Base-by-base conservation (phyloP, 208 protist species). In the Acanthamoeba culbertsoni region DNA sequence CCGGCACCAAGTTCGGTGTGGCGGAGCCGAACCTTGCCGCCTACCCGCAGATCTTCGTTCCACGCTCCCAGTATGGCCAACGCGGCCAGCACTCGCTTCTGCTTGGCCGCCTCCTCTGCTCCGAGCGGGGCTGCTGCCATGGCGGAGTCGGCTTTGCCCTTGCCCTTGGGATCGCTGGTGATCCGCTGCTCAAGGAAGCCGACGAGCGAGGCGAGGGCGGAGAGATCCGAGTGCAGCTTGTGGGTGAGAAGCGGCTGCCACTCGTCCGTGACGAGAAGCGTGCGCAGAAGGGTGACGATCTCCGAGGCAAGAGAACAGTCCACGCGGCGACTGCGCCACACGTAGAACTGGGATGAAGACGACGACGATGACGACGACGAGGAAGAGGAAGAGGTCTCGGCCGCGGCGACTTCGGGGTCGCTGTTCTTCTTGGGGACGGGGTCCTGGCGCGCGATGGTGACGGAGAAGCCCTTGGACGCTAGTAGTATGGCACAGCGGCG, bases 231-330 rank as follows among this genome's bases (percentile, higher is more conserved):
- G 4, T 23, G 73, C 26, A 84, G 45, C 73, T 84, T 84, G 43
- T 14, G 3, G 12, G 26, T 5, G 26, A 84, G 73, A 18, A 84
- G 43, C 26, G 40, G 43, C 23, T 55, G 73, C 73, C 73, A 84
- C 43, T 84, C 73, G 10, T 37, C 26, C 3, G 42, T n/a, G 28
- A 53, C 31, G 43, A 84, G 73, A 28, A 84, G 73, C 18, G 73
- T 84, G 73, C 73, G 73, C 4, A 84, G 73, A 33, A 84, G 40
- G 18, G 73, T 31, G 40, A 84, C 43, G 31, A 84, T 84, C 43
- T 84, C 73, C 28, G 73, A 84, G 2, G 73, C 73, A n/a, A 84
- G 73, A 37, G 73, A n/a, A 26, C 55, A 84, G 73, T 84, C 73
- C 23, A 84, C 73, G 43, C 73, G 73, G 33, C 45, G 73, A n/a